Percentiles rank a stretch among this genome's conserved stretches.
Evolutionary conservation across 176 grass and related monocot species (phyloP).

Genomic region (Ampelocalamus luodianensis): DNA sequence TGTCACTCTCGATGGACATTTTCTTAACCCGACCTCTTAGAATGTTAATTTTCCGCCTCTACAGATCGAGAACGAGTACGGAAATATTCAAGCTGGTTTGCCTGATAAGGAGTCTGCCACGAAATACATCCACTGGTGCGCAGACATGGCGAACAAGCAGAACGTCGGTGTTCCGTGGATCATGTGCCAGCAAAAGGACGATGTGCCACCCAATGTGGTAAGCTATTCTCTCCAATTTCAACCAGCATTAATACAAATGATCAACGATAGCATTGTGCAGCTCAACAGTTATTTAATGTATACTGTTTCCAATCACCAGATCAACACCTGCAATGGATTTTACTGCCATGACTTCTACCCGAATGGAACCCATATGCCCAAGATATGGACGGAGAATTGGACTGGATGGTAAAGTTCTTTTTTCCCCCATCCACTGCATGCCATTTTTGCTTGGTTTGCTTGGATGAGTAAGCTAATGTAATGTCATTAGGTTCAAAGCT

Average conservation of each 20-base stretch:
- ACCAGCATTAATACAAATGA: background rate
- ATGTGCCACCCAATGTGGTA: constrained; percentile 51
- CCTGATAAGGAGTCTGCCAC: constrained; percentile 20
- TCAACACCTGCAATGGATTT: constrained; percentile 74
- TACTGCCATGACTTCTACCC: constrained; percentile 55
- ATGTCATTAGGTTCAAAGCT: constrained; percentile 52
- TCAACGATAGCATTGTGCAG: background rate
- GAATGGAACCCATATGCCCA: constrained; percentile 49
- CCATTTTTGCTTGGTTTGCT: background rate
- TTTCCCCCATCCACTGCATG: background rate
- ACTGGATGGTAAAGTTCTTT: constrained; percentile 51
- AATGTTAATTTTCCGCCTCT: background rate
- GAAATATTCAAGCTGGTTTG: constrained; percentile 37
- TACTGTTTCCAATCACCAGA: constrained; percentile 8
- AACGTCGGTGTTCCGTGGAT: constrained; percentile 60
- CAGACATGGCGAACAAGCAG: constrained; percentile 50
- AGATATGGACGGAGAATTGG: constrained; percentile 80
- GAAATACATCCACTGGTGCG: constrained; percentile 59
- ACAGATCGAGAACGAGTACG: constrained; percentile 82
- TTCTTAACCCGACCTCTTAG: background rate
- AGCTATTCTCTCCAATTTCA: background rate
- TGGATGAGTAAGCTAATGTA: background rate
- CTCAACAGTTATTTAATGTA: background rate
- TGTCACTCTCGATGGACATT: too few species aligned
- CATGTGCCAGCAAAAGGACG: constrained; percentile 70